phyloP scores from a whole-genome alignment of 192 early-diverging fungal species.

The Coemansia sp. region DNA sequence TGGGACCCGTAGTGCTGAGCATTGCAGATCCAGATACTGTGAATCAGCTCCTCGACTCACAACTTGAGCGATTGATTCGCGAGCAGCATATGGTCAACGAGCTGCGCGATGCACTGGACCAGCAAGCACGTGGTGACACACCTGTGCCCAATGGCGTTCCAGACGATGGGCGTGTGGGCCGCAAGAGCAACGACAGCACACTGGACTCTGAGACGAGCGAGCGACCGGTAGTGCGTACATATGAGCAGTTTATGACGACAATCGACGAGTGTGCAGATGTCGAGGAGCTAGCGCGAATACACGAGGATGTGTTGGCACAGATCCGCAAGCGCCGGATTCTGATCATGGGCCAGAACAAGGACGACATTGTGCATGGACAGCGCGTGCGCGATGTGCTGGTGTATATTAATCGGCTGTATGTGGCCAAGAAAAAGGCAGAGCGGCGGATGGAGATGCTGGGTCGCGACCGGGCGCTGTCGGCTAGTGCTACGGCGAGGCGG shows the following conservation, averaged over 20 bases:
- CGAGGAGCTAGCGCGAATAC: conserved; percentile 62
- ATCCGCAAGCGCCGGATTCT: conserved; percentile 64
- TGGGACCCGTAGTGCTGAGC: conserved; percentile 67
- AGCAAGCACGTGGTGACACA: conserved; percentile 51
- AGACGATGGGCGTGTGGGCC: neutral
- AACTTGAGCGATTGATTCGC: conserved; percentile 51
- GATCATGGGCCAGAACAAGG: conserved; percentile 61
- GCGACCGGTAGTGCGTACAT: conserved; percentile 46
- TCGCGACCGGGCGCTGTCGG: conserved; percentile 23
- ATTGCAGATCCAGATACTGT: conserved; percentile 84
- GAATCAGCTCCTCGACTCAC: conserved; percentile 76
- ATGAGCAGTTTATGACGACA: conserved; percentile 72
- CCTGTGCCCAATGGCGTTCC: neutral
- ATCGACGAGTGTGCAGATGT: conserved; percentile 69
- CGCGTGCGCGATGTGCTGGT: conserved; percentile 69
- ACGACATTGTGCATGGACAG: conserved; percentile 80
- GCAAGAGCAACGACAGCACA: too few relatives aligned
- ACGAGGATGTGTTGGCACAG: conserved; percentile 71
- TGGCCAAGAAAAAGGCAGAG: conserved; percentile 75
- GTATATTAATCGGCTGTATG: conserved; percentile 72
- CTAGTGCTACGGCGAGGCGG: neutral
- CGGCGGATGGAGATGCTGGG: conserved; percentile 62
- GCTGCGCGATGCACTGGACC: conserved; percentile 65
- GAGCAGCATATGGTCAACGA: conserved; percentile 70
- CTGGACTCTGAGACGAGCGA: too few relatives aligned